Percentiles rank a stretch among this genome's conserved stretches.
These are phyloP conservation scores for Cajanus cajan DNA, from an alignment of 306 rosid genomes.

Conservation along the genomic window DNA sequence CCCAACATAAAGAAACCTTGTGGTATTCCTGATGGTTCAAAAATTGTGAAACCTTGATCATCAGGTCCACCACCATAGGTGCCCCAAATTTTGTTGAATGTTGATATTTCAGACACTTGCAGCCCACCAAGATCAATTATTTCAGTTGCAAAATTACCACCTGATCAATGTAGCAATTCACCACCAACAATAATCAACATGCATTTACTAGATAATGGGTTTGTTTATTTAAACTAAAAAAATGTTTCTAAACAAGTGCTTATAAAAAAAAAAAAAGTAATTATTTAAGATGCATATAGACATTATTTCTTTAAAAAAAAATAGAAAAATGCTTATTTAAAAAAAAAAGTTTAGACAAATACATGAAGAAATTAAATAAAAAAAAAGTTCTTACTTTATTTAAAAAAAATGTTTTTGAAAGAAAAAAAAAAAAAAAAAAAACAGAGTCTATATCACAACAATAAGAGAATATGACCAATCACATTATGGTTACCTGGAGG, in stretches of 20 bases:
- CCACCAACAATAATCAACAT: background rate
- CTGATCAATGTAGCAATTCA: constrained; percentile 15
- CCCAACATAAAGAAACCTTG: constrained; percentile 64
- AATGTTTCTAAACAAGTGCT: too few species aligned
- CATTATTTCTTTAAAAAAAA: too few species aligned
- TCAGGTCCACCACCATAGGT: constrained; percentile 67
- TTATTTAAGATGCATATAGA: too few species aligned
- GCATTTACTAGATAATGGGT: too few species aligned
- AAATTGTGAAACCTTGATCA: constrained; percentile 64
- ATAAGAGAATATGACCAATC: background rate
- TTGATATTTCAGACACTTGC: constrained; percentile 48
- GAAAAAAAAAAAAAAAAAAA: background rate
- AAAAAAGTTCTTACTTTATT: too few species aligned
- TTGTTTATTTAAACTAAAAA: too few species aligned
- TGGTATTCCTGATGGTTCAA: constrained; percentile 60
- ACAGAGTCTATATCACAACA: background rate
- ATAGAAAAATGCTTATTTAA: too few species aligned
- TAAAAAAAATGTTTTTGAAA: too few species aligned
- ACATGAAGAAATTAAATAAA: too few species aligned
- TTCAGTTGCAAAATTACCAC: constrained; percentile 63
- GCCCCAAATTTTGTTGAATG: constrained; percentile 59
- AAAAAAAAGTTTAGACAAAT: too few species aligned
- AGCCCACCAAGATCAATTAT: constrained; percentile 68
- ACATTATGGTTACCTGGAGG: constrained; percentile 35
- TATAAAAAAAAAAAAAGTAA: too few species aligned